Conservation (phyloP, 1,284 basidiomycete species). For the Trametes versicolor region DNA sequence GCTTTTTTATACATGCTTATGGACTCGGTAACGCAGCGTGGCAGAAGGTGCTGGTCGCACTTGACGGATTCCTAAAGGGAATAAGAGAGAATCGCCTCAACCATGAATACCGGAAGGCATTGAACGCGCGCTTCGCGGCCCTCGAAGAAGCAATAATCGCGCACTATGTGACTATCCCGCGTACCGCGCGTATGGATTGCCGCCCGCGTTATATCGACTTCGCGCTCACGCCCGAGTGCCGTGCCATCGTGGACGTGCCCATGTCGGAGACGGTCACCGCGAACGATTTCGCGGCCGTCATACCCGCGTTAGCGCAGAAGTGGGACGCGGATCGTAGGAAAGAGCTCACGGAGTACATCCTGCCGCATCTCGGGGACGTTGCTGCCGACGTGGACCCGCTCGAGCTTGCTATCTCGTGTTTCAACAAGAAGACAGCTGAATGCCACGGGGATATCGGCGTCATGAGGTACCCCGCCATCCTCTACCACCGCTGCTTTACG, state of each 20-base stretch:
- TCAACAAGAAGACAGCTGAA: not conserved
- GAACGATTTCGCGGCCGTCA: not conserved
- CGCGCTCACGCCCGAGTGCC: slow-evolving; percentile 9
- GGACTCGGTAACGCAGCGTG: not conserved
- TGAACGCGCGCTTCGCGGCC: slow-evolving; percentile 1
- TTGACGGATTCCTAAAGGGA: slow-evolving; percentile 2
- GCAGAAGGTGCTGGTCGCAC: not conserved
- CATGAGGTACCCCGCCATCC: not conserved
- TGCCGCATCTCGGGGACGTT: slow-evolving; percentile 1
- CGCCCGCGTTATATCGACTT: slow-evolving; percentile 20
- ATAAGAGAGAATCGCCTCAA: not conserved
- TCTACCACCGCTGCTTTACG: not conserved
- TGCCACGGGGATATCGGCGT: too few species aligned
- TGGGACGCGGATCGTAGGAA: not conserved
- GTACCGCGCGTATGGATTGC: slow-evolving; percentile 8
- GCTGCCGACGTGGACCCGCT: not conserved
- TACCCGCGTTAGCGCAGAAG: not conserved
- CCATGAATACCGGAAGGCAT: not conserved
- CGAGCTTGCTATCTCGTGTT: not conserved
- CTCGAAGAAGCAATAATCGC: slow-evolving; percentile 10
- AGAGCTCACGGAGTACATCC: not conserved
- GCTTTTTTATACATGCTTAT: too few species aligned
- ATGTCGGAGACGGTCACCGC: slow-evolving; percentile 4
- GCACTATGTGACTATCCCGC: slow-evolving; percentile 10
- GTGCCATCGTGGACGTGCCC: slow-evolving; percentile 10